Evolutionary conservation across 106 monocot genomes (phyloP).

Genomic region (Triglochin maritima): DNA sequence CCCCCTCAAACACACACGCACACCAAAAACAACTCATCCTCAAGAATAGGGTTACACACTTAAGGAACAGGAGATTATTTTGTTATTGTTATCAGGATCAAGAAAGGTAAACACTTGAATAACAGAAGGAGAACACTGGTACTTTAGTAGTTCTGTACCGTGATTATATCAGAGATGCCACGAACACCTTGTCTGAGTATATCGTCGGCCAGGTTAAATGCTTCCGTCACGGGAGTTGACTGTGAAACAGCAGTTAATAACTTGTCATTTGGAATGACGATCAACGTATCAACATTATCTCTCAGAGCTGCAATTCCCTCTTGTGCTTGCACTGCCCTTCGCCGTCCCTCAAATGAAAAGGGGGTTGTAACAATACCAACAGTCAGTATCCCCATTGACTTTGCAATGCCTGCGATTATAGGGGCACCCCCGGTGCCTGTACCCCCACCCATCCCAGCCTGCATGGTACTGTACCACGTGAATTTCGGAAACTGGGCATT

Average conservation of each 20-base stretch:
- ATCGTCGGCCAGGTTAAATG: constrained; percentile 92
- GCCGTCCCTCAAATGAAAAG: constrained; percentile 78
- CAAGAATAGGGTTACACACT: no score
- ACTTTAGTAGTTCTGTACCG: constrained; percentile 18
- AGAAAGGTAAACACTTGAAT: no score
- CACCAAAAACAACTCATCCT: no score
- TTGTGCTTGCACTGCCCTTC: constrained; percentile 74
- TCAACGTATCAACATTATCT: constrained; percentile 77
- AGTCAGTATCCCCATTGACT: constrained; percentile 80
- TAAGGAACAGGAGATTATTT: no score
- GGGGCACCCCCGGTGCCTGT: constrained; percentile 88
- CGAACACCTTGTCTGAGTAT: constrained; percentile 88
- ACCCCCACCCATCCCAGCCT: constrained; percentile 91
- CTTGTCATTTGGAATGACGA: constrained; percentile 93
- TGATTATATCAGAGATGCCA: constrained; percentile 90
- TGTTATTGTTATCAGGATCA: no score
- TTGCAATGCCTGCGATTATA: constrained; percentile 71
- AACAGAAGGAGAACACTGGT: not conserved
- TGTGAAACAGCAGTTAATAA: constrained; percentile 78
- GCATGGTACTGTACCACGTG: constrained; percentile 6
- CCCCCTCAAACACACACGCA: no score
- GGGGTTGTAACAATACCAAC: constrained; percentile 86
- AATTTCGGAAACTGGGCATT: not conserved
- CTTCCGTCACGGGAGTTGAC: constrained; percentile 86
- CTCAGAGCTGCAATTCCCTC: constrained; percentile 82